phyloP scores from a whole-genome alignment of 23 red algal species.

The Gracilaria domingensis region DNA sequence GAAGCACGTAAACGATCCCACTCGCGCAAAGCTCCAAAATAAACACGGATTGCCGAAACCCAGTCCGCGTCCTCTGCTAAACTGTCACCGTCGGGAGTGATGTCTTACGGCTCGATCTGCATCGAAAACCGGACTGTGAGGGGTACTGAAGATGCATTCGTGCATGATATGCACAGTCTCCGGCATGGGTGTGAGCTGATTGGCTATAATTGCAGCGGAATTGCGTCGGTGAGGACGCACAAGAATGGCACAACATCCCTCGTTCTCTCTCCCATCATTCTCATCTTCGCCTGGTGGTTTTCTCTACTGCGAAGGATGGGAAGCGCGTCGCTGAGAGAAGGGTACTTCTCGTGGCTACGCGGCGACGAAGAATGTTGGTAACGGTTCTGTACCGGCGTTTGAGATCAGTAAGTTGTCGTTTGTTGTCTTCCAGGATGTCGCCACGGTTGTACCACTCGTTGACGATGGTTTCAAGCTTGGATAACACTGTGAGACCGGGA shows the following conservation, averaged over 20 bases:
- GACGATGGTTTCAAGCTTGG: too few relatives aligned
- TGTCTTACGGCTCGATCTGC: neutral
- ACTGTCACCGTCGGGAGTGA: neutral
- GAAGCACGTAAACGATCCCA: too few relatives aligned
- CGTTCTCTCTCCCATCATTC: neutral
- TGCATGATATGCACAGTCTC: conserved; percentile 7
- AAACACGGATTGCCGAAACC: too few relatives aligned
- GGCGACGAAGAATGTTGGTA: too few relatives aligned
- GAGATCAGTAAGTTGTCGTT: too few relatives aligned
- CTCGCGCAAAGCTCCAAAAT: too few relatives aligned
- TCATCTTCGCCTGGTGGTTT: neutral
- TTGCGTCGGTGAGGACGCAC: neutral
- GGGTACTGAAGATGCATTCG: neutral
- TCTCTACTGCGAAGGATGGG: conserved; percentile 1
- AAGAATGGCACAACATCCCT: neutral
- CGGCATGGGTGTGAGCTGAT: neutral
- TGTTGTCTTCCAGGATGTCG: too few relatives aligned
- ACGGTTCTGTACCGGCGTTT: too few relatives aligned
- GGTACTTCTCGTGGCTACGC: neutral
- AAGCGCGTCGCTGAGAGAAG: conserved; percentile 3
- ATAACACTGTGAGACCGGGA: too few relatives aligned
- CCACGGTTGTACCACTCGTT: too few relatives aligned
- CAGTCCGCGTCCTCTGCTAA: too few relatives aligned
- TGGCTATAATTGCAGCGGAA: neutral
- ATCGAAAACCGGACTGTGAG: neutral